Conservation (phyloP, 345 rosid species). For the Citrus cavaleriei region DNA sequence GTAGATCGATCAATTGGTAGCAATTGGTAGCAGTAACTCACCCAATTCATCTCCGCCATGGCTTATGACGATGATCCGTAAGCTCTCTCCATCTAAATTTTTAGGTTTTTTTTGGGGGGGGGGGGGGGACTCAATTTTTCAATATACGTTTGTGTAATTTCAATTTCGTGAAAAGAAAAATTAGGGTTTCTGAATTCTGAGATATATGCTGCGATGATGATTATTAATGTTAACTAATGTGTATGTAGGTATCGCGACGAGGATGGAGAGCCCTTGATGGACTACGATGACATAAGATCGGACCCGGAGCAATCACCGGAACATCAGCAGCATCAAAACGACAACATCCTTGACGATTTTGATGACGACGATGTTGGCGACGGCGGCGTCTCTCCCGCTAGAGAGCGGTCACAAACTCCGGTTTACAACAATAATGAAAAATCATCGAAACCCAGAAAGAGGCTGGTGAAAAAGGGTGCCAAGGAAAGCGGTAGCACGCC, state of each 20-base stretch:
- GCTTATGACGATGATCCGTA: slow-evolving; percentile 81
- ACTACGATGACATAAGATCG: slow-evolving; percentile 68
- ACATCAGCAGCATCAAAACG: slow-evolving; percentile 38
- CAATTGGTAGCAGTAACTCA: not conserved
- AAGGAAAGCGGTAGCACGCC: slow-evolving; percentile 15
- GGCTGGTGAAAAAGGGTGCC: slow-evolving; percentile 69
- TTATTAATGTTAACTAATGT: not conserved
- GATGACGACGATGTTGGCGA: slow-evolving; percentile 38
- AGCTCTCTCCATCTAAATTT: slow-evolving; percentile 15
- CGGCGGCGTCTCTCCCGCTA: slow-evolving; percentile 27
- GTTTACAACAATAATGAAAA: slow-evolving; percentile 64
- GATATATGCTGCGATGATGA: not conserved
- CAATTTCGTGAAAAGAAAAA: not conserved
- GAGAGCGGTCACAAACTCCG: slow-evolving; percentile 65
- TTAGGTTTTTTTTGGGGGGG: not conserved
- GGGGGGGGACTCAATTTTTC: not conserved
- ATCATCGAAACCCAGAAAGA: slow-evolving; percentile 67
- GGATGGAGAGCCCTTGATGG: slow-evolving; percentile 96
- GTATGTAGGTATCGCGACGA: slow-evolving; percentile 69
- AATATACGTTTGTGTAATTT: not conserved
- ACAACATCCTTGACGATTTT: slow-evolving; percentile 43
- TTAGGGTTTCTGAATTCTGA: not conserved
- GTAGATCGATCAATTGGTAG: not conserved
- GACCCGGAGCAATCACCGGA: slow-evolving; percentile 61
- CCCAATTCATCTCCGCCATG: slow-evolving; percentile 25